phyloP scores from a whole-genome alignment of 2,329 filamentous ascomycete species.

The Xylariaceae sp. region DNA sequence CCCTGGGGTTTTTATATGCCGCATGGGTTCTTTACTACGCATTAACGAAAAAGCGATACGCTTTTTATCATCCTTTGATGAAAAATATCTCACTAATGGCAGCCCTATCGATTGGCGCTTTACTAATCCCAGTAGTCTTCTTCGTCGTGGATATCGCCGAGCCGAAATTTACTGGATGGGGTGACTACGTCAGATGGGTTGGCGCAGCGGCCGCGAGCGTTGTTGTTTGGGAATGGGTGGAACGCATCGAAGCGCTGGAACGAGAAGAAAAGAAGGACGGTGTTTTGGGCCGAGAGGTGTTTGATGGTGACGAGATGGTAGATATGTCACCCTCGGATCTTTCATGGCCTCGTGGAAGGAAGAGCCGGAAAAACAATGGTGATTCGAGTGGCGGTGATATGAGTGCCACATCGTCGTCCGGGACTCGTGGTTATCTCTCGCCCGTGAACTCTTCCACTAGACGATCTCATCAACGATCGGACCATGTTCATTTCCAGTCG shows the following conservation, averaged over 20 bases:
- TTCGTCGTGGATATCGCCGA: slow-evolving; percentile 88
- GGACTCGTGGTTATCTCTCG: slow-evolving; percentile 35
- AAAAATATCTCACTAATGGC: slow-evolving; percentile 81
- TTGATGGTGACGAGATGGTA: slow-evolving; percentile 90
- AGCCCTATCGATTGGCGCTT: slow-evolving; percentile 69
- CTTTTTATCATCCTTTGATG: slow-evolving; percentile 87
- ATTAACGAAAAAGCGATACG: slow-evolving; percentile 84
- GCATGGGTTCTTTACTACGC: slow-evolving; percentile 93
- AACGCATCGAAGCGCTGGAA: slow-evolving; percentile 86
- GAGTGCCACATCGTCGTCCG: slow-evolving; percentile 27
- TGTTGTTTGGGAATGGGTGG: slow-evolving; percentile 98
- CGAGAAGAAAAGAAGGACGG: slow-evolving; percentile 92
- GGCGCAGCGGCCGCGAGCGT: slow-evolving; percentile 89
- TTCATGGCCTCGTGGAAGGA: slow-evolving; percentile 39
- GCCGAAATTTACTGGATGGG: slow-evolving; percentile 82
- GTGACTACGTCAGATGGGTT: slow-evolving; percentile 95
- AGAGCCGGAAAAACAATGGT: slow-evolving; percentile 26
- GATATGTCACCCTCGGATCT: slow-evolving; percentile 54
- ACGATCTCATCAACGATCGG: slow-evolving; percentile 33
- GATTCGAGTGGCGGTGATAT: slow-evolving; percentile 33
- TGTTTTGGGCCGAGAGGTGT: slow-evolving; percentile 83
- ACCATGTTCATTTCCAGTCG: slow-evolving; percentile 21
- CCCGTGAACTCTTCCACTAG: slow-evolving; percentile 38
- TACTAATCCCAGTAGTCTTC: slow-evolving; percentile 85
- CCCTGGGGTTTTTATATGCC: slow-evolving; percentile 80